Evolutionary conservation across 2,329 filamentous ascomycete genomes (phyloP).

Genomic region (Penicillium sp.): DNA sequence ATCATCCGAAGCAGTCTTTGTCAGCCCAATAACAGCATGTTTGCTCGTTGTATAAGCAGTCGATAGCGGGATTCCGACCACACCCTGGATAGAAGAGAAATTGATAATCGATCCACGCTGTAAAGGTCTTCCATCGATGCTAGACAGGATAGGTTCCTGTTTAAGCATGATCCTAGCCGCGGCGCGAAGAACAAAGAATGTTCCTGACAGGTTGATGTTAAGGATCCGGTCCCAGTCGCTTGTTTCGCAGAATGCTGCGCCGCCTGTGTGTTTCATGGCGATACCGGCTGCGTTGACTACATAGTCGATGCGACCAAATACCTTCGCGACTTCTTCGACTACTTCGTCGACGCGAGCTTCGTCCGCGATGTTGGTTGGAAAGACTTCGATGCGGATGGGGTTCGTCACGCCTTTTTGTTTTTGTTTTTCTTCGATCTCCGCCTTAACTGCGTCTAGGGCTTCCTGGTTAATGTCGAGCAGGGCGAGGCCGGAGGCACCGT

Average conservation of each 20-base stretch:
- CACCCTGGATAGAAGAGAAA: constrained; percentile 40
- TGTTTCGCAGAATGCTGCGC: constrained; percentile 22
- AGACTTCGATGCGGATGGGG: constrained; percentile 10
- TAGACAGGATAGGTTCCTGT: constrained; percentile 42
- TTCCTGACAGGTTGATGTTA: constrained; percentile 46
- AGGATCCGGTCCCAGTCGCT: constrained; percentile 44
- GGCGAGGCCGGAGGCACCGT: constrained; percentile 17
- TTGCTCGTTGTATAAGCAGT: constrained; percentile 39
- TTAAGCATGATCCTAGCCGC: constrained; percentile 46
- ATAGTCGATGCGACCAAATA: constrained; percentile 19
- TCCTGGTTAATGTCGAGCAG: constrained; percentile 14
- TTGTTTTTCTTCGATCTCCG: constrained; percentile 13
- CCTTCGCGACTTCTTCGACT: constrained; percentile 7
- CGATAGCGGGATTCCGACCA: constrained; percentile 42
- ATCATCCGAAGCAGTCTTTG: constrained; percentile 45
- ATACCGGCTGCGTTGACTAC: constrained; percentile 21
- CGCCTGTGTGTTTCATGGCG: constrained; percentile 26
- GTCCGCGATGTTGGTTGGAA: constrained; percentile 13
- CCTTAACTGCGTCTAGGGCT: constrained; percentile 10
- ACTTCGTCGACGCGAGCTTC: constrained; percentile 14
- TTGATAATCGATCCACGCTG: constrained; percentile 38
- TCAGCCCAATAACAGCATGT: constrained; percentile 45
- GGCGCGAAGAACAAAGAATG: constrained; percentile 44
- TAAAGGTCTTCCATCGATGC: constrained; percentile 33
- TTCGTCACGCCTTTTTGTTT: constrained; percentile 1